Conservation (phyloP, 2,329 filamentous ascomycete genomes). For the Penicillium verrucosum region DNA sequence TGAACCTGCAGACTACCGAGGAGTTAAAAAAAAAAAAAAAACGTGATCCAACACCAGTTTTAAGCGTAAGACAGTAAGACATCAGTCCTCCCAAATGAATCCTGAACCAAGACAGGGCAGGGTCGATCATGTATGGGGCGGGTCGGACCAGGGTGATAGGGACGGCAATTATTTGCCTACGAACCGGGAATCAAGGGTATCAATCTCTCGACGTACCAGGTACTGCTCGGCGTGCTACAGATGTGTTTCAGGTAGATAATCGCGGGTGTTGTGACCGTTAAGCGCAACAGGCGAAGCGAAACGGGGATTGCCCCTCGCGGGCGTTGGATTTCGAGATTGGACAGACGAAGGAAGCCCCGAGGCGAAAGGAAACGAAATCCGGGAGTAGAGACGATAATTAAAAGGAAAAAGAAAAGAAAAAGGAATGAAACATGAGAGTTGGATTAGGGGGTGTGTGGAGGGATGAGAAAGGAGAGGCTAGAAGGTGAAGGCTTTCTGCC, state of each 20-base stretch:
- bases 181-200: neutral
- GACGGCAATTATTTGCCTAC: slow-evolving; percentile 3
- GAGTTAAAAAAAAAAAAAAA: slow-evolving; percentile 19
- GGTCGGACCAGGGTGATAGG: neutral
- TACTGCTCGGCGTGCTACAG: slow-evolving; percentile 7
- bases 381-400: neutral
- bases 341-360: neutral
- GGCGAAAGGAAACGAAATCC: neutral
- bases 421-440: neutral
- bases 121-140: neutral
- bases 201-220: slow-evolving; percentile 11
- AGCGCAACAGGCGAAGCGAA: slow-evolving; percentile 19
- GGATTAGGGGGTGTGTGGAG: slow-evolving; percentile 1
- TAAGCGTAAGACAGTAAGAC: slow-evolving; percentile 22
- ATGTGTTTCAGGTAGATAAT: slow-evolving; percentile 20
- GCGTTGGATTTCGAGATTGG: slow-evolving; percentile 12
- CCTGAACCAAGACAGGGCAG: slow-evolving; percentile 1
- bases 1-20: slow-evolving; percentile 16
- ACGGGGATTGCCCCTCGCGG: slow-evolving; percentile 24
- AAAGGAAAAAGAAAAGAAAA: slow-evolving; percentile 1
- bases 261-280: slow-evolving; percentile 21
- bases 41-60: slow-evolving; percentile 7
- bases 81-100: slow-evolving; percentile 2
- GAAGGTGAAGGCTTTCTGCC: slow-evolving; percentile 8
- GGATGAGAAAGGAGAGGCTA: slow-evolving; percentile 13